A percentile compares a stretch with the other conserved stretches of the same genome.
Conservation (phyloP, 805 yeast species). For the Kodamaea nitidulidarum region DNA sequence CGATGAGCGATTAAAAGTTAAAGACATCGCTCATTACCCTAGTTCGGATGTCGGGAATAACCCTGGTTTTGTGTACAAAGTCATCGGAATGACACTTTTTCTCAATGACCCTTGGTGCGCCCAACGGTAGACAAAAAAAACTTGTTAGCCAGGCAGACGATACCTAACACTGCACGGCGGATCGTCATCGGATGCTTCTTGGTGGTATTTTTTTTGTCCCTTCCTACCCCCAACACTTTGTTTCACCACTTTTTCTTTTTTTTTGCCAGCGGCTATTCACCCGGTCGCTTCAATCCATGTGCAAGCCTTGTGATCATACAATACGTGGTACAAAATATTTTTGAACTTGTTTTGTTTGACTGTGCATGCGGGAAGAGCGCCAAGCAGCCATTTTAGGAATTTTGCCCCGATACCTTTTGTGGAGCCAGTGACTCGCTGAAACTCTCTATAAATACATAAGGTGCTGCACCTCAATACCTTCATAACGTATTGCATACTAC, state of each 20-base stretch:
- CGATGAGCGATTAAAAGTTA: slow-evolving; percentile 2
- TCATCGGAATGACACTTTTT: too few relatives aligned
- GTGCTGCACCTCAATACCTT: too few relatives aligned
- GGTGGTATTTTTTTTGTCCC: background rate
- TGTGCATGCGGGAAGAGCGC: background rate
- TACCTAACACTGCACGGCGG: background rate
- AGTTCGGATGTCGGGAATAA: slow-evolving; percentile 3
- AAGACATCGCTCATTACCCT: background rate
- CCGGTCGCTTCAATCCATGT: background rate
- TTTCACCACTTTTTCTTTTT: background rate
- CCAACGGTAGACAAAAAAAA: too few relatives aligned
- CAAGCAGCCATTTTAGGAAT: slow-evolving; percentile 1
- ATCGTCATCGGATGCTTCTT: background rate
- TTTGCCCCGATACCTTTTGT: slow-evolving; percentile 2
- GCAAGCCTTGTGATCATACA: slow-evolving; percentile 1
- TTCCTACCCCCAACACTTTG: background rate
- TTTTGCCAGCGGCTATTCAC: background rate
- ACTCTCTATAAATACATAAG: too few relatives aligned
- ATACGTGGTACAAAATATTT: slow-evolving; percentile 1
- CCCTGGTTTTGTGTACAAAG: background rate
- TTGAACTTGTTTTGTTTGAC: background rate
- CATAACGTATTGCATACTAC: too few relatives aligned
- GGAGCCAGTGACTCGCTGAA: background rate
- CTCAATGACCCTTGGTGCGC: too few relatives aligned
- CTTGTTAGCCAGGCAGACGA: too few relatives aligned